Evolutionary conservation across 2,329 filamentous ascomycete species (phyloP).

Genomic region (Onygenales sp.): DNA sequence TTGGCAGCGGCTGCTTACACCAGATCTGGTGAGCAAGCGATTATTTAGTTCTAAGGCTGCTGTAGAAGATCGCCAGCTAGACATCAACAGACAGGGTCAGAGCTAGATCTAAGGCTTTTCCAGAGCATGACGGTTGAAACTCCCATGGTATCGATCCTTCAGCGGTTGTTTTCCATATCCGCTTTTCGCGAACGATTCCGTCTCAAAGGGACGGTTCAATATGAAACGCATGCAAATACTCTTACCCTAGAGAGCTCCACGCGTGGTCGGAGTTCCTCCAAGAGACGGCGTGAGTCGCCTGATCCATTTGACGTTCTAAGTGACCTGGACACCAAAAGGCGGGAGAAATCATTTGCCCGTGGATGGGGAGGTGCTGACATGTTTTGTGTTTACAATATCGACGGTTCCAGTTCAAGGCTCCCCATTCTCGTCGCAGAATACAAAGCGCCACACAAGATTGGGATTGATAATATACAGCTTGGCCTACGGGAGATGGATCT

Average conservation of each 20-base stretch:
- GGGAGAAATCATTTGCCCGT: constrained; percentile 9
- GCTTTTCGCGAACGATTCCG: neutral
- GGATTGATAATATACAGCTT: constrained; percentile 22
- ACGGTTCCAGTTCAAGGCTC: neutral
- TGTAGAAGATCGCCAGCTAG: neutral
- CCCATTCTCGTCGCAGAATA: neutral
- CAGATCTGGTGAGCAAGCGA: neutral
- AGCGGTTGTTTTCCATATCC: neutral
- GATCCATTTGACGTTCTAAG: neutral
- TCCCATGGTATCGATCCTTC: neutral
- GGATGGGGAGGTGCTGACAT: constrained; percentile 14
- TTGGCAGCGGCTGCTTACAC: neutral
- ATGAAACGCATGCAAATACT: constrained; percentile 6
- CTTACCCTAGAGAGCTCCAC: neutral
- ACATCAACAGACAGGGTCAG: neutral
- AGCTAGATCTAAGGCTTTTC: neutral
- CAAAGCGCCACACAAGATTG: neutral
- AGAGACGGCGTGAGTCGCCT: neutral
- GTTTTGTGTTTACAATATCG: constrained; percentile 24
- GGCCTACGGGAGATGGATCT: constrained; percentile 36
- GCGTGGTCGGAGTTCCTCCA: neutral
- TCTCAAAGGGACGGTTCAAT: neutral
- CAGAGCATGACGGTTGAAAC: neutral
- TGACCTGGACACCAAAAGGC: neutral
- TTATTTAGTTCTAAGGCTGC: neutral